Base-by-base conservation (phyloP, 2,329 filamentous ascomycete genomes). In the Septoria linicola region DNA sequence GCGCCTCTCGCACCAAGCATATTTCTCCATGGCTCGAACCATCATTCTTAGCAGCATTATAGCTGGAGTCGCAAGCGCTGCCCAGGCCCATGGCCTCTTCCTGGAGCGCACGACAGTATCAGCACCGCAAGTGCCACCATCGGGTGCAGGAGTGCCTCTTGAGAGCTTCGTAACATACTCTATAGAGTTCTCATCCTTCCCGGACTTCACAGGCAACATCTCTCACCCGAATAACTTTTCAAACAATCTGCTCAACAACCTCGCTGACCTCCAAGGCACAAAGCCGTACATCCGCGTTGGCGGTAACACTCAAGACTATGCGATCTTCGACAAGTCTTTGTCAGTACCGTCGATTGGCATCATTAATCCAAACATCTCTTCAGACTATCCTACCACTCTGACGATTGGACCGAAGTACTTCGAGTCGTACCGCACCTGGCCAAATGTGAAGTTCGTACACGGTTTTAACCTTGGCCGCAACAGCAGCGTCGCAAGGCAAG, bases 251-350 rank as follows among this genome's bases (percentile, higher is more conserved):
- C 67, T 85, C 20, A 73, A 77, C 25, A 84, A 83, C 50, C 60
- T 85, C 16, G 77, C 71, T 1, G 63, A 73, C n/a, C 61, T 83
- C 3, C 73, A 72, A 11, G 81, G 81, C 7, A 73, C 72, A 5
- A 82, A 81, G 55, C 82, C 82, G 1, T 74, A 80, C 58, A 78
- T 85, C 49, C 73, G 82, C 13, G 80, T 85, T 1, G 82, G 83
- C 3, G 83, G 82, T n/a, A 85, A 84, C 60, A 84, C 82, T 0
- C 82, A 85, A 59, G 82, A 85, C 68, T 83, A 79, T 57, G 80
- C 80, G 4, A 71, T 85, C 31, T 85, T 81, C 66, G 76, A 84
- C 56, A 68, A 74, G 1, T 74, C 73, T 3, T 75, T 82, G 4
- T 63, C 72, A 1, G 69, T 71, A 5, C 78, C 77, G 4, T 69